Percentiles rank a stretch among this genome's conserved stretches.
Evolutionary conservation across 495 filamentous ascomycete genomes (phyloP).

Genomic region (Aspergillus biplanus): DNA sequence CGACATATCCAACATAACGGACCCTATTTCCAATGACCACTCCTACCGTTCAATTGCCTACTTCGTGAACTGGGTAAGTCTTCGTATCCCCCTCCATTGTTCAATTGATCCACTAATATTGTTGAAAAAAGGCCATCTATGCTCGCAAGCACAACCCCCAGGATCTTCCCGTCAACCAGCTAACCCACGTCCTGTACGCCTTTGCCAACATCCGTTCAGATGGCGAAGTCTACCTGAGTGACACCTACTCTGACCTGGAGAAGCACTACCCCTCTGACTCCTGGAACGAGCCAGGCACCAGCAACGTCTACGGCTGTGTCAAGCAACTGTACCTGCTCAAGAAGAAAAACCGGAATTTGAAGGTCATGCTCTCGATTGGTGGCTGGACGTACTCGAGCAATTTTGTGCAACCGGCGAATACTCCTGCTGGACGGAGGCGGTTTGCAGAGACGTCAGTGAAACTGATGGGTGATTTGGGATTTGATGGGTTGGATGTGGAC

Average conservation of each 20-base stretch:
- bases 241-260: conserved; percentile 75
- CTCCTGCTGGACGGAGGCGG: conserved; percentile 52
- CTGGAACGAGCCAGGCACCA: conserved; percentile 53
- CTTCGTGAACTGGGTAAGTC: conserved; percentile 75
- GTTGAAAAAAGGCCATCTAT: conserved; percentile 19
- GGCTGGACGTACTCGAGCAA: conserved; percentile 81
- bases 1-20: background rate
- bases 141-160: conserved; percentile 70
- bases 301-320: conserved; percentile 83
- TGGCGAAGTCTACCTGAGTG: conserved; percentile 77
- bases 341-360: conserved; percentile 75
- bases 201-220: conserved; percentile 71
- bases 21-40: conserved; percentile 8
- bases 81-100: background rate
- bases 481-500: conserved; percentile 66
- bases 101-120: background rate
- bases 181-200: conserved; percentile 88
- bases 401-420: conserved; percentile 69
- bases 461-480: conserved; percentile 66
- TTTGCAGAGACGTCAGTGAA: conserved; percentile 72
- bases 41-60: conserved; percentile 76
- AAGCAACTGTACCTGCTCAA: conserved; percentile 88
- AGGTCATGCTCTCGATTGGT: conserved; percentile 67
- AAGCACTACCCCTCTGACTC: conserved; percentile 84
- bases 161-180: conserved; percentile 70